phyloP scores from a whole-genome alignment of 1,284 basidiomycete species.

The Heterobasidion annosum region DNA sequence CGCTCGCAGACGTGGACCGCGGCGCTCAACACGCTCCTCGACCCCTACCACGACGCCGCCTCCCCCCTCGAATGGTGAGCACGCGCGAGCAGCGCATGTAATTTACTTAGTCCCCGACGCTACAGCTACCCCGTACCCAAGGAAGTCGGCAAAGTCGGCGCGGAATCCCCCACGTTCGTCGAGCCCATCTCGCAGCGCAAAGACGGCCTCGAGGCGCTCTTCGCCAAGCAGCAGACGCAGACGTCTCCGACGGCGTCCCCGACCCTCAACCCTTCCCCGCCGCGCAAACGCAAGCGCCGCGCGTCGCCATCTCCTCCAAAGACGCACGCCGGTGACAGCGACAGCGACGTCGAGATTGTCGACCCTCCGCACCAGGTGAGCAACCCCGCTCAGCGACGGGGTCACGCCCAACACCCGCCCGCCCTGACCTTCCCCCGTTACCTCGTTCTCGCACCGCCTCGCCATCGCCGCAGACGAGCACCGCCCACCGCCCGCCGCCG shows the following conservation, averaged over 20 bases:
- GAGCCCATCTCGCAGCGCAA: slow-evolving; percentile 72
- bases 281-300: slow-evolving; percentile 8
- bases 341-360: slow-evolving; percentile 9
- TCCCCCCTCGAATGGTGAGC: slow-evolving; percentile 64
- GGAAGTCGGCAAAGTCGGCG: slow-evolving; percentile 88
- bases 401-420: neutral
- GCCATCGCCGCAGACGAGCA: too few species aligned
- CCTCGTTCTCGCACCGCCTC: too few species aligned
- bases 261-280: neutral
- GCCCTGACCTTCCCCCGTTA: too few species aligned
- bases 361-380: neutral
- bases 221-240: slow-evolving; percentile 46
- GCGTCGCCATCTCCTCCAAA: neutral
- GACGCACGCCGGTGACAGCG: neutral
- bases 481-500: too few species aligned
- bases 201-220: slow-evolving; percentile 88
- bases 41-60: slow-evolving; percentile 49
- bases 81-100: neutral
- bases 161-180: slow-evolving; percentile 76
- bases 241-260: slow-evolving; percentile 13
- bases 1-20: slow-evolving; percentile 53
- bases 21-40: slow-evolving; percentile 54
- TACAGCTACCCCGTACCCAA: slow-evolving; percentile 81
- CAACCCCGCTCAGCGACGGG: neutral
- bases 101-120: too few species aligned